Base-by-base conservation (phyloP, 441 rosid genomes). In the Gossypium schwendimanii region DNA sequence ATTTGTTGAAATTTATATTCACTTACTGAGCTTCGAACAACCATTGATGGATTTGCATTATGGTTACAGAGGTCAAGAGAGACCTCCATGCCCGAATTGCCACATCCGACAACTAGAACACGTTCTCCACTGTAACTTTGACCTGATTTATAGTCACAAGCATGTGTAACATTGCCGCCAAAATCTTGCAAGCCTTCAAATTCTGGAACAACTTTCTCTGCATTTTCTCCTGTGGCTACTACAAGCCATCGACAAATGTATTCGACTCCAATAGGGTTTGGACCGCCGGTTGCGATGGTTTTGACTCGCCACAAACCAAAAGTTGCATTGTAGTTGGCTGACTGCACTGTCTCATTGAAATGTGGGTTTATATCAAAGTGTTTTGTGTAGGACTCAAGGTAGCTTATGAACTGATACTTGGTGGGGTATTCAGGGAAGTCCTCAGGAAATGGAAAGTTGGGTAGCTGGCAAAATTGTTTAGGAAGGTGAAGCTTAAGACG, bases 61-160 rank as follows among this genome's bases (percentile, higher is more conserved):
- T 91, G 82, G 53, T 88, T 89, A 55, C 86, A 85, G 7, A 94
- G 92, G 77, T 94, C 98, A 5, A 91, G 88, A 75, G 93, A 88
- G 8, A 90, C 87, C 68, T 94, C 97, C 98, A 94, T 94, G 59
- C 97, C 97, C 0, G 98, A 91, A 81, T 94, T 90, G 12, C 97
- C 97, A 53, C 98, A 91, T 23, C 98, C 98, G 3, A 94, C 97
- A 0, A 94, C 96, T 3, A 94, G 78, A 0, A 94, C 96, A 14
- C 75, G 78, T 79, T 94, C 85, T 2, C 91, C 92, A 0, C 80
- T 57, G 70, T 78, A 87, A 63, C 73, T 82, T 64, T 82, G 86
- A 3, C 97, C 98, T 1, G 94, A 86, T 78, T 89, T 90, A 47
- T 91, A 94, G 28, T 87, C 92, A 70, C 93, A 77, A 26, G 92